A percentile compares a stretch with the other conserved stretches of the same genome.
Conservation (phyloP, 352 stramenopile species). For the Phytophthora hibernalis region DNA sequence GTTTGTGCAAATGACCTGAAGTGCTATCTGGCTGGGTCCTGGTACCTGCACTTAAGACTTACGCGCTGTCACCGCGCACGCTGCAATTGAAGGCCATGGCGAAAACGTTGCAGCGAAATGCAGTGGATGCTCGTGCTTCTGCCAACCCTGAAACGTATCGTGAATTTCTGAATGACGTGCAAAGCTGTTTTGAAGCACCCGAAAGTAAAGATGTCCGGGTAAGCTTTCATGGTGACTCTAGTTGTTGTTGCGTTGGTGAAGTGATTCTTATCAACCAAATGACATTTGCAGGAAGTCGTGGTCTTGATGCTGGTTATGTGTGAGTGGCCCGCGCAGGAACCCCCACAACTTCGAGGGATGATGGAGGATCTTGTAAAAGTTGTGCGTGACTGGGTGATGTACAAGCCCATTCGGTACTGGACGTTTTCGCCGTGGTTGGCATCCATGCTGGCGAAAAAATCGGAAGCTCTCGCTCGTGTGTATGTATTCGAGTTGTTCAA, state of each 20-base stretch:
- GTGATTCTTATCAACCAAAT: neutral
- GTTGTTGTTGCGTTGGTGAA: neutral
- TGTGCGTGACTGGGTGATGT: slow-evolving; percentile 29
- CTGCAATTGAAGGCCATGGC: slow-evolving; percentile 46
- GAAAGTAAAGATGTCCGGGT: slow-evolving; percentile 38
- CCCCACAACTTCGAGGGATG: slow-evolving; percentile 35
- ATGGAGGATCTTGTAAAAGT: slow-evolving; percentile 38
- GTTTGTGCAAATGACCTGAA: slow-evolving; percentile 8
- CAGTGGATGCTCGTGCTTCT: slow-evolving; percentile 39
- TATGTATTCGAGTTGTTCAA: slow-evolving; percentile 46
- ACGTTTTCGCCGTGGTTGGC: slow-evolving; percentile 43
- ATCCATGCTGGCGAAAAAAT: slow-evolving; percentile 37
- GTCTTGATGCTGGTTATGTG: slow-evolving; percentile 47
- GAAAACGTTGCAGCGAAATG: slow-evolving; percentile 51
- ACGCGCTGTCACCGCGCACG: slow-evolving; percentile 44
- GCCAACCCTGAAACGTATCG: slow-evolving; percentile 31
- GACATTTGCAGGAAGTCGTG: slow-evolving; percentile 41
- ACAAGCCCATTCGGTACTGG: slow-evolving; percentile 39
- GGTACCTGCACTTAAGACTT: slow-evolving; percentile 47
- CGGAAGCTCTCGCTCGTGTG: slow-evolving; percentile 11
- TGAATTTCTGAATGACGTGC: slow-evolving; percentile 38
- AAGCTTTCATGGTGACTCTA: slow-evolving; percentile 4
- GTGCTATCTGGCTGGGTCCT: slow-evolving; percentile 39
- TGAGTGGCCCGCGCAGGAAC: slow-evolving; percentile 39
- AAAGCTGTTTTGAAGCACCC: slow-evolving; percentile 22